Evolutionary conservation across 345 rosid genomes (phyloP).

Genomic region (Turnera subulata): DNA sequence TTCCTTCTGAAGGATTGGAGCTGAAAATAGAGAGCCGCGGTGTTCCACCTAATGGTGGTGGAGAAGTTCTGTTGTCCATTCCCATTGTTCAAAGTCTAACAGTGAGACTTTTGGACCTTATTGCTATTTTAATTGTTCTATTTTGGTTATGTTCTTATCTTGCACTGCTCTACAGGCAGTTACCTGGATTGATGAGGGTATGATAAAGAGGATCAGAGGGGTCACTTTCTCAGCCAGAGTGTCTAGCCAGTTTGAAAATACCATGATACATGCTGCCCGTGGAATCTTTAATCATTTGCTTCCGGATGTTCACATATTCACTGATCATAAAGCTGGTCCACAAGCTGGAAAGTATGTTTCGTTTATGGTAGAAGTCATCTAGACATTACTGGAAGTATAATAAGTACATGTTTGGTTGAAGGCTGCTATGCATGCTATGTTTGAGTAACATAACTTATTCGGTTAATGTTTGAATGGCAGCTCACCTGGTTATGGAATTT

Average conservation of each 20-base stretch:
- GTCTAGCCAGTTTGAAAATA: conserved; percentile 59
- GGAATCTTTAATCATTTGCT: conserved; percentile 80
- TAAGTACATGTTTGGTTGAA: no score
- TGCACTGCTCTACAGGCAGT: conserved; percentile 46
- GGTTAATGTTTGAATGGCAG: conserved; percentile 37
- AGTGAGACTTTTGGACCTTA: conserved; percentile 31
- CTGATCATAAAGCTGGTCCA: conserved; percentile 63
- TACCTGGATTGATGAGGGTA: conserved; percentile 78
- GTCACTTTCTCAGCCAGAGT: conserved; percentile 73
- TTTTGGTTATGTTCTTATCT: not conserved
- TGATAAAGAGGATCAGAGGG: conserved; percentile 89
- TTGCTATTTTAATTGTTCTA: not conserved
- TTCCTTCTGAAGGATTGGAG: no score
- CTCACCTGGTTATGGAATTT: conserved; percentile 89
- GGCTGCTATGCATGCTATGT: no score
- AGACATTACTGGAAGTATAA: no score
- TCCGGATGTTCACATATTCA: conserved; percentile 78
- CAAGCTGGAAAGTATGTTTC: no score
- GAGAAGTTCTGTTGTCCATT: no score
- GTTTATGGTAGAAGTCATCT: no score
- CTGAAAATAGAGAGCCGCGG: no score
- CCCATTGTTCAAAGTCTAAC: conserved; percentile 50
- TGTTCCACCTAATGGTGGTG: no score
- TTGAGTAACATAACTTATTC: no score
- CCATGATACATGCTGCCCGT: conserved; percentile 79